Percentiles rank a stretch among this genome's conserved stretches.
Conservation (phyloP, 2,329 filamentous ascomycete species). For the Alternaria novae-zelandiae region DNA sequence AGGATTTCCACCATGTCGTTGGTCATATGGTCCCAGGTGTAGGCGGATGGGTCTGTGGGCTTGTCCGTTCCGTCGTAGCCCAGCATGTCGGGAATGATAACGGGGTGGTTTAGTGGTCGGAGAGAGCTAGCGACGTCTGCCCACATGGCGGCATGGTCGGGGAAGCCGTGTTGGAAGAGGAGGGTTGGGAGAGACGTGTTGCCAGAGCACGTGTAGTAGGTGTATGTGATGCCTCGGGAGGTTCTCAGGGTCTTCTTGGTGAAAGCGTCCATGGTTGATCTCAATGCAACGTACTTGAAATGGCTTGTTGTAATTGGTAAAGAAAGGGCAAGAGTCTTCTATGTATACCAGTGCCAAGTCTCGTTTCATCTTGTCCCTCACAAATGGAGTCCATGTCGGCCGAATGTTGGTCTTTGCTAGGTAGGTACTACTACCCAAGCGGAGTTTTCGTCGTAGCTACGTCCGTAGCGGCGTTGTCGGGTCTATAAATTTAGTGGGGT, state of each 20-base stretch:
- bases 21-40: constrained; percentile 30
- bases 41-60: constrained; percentile 31
- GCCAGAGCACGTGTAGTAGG: constrained; percentile 32
- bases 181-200: constrained; percentile 31
- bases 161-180: constrained; percentile 58
- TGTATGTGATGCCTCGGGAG: constrained; percentile 35
- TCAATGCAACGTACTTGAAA: background rate
- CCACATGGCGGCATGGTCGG: constrained; percentile 57
- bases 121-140: constrained; percentile 50
- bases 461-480: background rate
- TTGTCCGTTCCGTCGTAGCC: constrained; percentile 49
- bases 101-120: constrained; percentile 49
- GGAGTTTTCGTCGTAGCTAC: background rate
- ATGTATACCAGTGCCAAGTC: background rate
- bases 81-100: constrained; percentile 49
- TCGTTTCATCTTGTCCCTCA: background rate
- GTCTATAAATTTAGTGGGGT: background rate
- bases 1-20: constrained; percentile 36
- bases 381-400: background rate
- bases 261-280: constrained; percentile 34
- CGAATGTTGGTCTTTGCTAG: background rate
- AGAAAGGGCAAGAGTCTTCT: background rate
- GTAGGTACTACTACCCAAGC: background rate
- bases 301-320: background rate
- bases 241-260: constrained; percentile 35